Base-by-base conservation (phyloP, 2,329 filamentous ascomycete genomes). In the Alternaria longipes region DNA sequence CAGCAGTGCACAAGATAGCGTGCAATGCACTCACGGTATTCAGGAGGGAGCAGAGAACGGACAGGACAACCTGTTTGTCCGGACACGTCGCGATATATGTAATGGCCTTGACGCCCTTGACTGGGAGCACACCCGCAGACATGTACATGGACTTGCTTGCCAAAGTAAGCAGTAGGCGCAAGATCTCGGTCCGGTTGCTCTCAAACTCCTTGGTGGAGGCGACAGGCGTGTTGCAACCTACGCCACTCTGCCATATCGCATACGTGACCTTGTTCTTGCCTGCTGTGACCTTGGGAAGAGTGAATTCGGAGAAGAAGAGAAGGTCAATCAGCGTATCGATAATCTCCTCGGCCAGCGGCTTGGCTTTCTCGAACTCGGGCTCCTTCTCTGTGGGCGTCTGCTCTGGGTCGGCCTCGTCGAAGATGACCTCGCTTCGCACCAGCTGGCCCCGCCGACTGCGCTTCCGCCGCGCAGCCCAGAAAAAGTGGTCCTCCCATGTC, bases 221-320 rank as follows among this genome's bases (percentile, higher is more conserved):
- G 69, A 96, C 89, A 5, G 93, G 88, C 16, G 91, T 92, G 78
- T 97, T 97, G 83, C 94, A 98, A 14, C 95, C 95, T 30, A 99
- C 94, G 49, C 95, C 95, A 74, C 92, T 98, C 81, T 97, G 93
- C 95, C 95, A 99, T 76, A 99, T 98, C 55, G 93, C 91, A 80
- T 95, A 97, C 8, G 90, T 91, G 57, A 97, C 91, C 77, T 95
- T 96, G 64, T 87, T 86, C 74, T 91, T 93, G 55, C 88, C 87
- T 58, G 89, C 85, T 14, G 88, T 85, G 42, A 91, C 86, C 59
- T 85, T 87, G 9, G 94, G 92, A 16, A 97, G 86, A 0, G 94
- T 97, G 72, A 99, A 91, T 56, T 93, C 92, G 8, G 91, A 90
- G 77, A 92, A 97, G 85, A 99, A 99, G 42, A 98, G 85, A 54